Percentiles rank a stretch among this genome's conserved stretches.
Evolutionary conservation across 1,139 yeast genomes (phyloP).

Genomic region (Tardiomyces depauwii): DNA sequence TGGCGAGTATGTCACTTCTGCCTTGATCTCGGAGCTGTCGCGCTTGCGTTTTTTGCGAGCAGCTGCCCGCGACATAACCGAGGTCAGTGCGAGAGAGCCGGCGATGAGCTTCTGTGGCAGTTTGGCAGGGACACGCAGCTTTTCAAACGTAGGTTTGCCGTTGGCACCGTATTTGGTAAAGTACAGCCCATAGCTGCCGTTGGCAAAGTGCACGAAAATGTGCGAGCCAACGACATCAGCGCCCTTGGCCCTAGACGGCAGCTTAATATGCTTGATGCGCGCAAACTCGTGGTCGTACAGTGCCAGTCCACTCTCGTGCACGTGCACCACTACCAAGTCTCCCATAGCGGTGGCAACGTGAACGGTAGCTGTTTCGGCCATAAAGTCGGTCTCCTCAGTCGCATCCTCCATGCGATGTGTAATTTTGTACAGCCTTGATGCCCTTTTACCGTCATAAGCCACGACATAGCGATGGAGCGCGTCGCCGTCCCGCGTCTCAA

Average conservation of each 20-base stretch:
- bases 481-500: constrained; percentile 2
- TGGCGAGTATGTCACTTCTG: background rate
- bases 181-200: constrained; percentile 10
- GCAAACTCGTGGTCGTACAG: constrained; percentile 58
- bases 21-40: background rate
- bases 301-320: constrained; percentile 54
- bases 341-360: constrained; percentile 52
- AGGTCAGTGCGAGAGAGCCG: background rate
- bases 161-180: constrained; percentile 3
- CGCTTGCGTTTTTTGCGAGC: background rate
- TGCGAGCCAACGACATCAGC: constrained; percentile 33
- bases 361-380: constrained; percentile 53
- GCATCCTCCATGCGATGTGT: background rate
- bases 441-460: background rate
- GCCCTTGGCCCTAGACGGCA: constrained; percentile 39
- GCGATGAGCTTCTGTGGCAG: constrained; percentile 6
- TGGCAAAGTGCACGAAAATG: constrained; percentile 13
- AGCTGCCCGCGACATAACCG: background rate
- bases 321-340: constrained; percentile 58
- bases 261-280: constrained; percentile 20
- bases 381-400: constrained; percentile 35
- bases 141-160: constrained; percentile 5
- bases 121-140: constrained; percentile 2
- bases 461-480: background rate
- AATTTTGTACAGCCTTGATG: background rate